These are phyloP conservation scores for Paramecium pentaurelia DNA, from an alignment of 73 alveolate genomes.

Conservation along the genomic window DNA sequence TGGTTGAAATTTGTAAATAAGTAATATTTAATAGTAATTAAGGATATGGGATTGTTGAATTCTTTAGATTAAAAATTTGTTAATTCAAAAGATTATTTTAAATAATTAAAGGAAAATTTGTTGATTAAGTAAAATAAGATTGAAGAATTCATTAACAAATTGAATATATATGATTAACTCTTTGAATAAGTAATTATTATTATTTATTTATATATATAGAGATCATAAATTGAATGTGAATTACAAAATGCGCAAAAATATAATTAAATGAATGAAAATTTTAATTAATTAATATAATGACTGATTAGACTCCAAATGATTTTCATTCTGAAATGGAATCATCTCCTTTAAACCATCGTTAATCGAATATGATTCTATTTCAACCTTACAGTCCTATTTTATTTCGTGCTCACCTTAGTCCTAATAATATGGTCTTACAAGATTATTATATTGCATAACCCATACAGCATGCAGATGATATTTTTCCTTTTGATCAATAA, in stretches of 20 bases:
- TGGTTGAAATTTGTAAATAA: neutral
- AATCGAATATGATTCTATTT: neutral
- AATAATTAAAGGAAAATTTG: neutral
- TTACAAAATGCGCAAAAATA: neutral
- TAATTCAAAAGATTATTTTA: neutral
- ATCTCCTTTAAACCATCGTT: neutral
- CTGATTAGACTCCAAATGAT: slow-evolving; percentile 16
- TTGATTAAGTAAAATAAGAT: neutral
- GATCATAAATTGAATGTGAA: neutral
- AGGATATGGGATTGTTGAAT: slow-evolving; percentile 1
- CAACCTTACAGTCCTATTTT: slow-evolving; percentile 6
- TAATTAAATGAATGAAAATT: neutral
- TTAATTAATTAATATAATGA: neutral
- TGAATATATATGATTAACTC: neutral
- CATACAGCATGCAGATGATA: neutral
- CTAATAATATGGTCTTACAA: neutral
- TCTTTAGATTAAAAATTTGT: neutral
- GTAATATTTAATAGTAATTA: neutral
- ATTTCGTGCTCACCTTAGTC: neutral
- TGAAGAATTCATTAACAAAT: neutral
- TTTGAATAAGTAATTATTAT: neutral
- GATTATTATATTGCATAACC: neutral
- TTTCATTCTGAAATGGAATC: neutral
- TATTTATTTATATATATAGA: neutral
- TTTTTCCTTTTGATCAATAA: neutral